Conservation (phyloP, 176 grass and related monocot species). For the Triticum dicoccoides region DNA sequence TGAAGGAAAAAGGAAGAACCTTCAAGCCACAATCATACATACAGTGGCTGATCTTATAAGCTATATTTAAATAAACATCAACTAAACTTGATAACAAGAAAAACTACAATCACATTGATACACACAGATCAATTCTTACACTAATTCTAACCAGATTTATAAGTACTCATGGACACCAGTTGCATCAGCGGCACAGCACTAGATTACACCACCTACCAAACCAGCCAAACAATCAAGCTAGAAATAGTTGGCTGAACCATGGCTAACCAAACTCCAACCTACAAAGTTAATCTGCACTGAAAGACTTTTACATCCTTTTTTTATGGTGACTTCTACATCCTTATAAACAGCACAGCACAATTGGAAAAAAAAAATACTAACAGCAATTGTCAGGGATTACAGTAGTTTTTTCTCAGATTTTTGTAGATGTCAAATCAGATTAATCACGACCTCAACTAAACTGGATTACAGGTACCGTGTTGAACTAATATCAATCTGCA, state of each 20-base stretch:
- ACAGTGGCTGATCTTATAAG: neutral
- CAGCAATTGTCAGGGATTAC: neutral
- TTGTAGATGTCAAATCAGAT: neutral
- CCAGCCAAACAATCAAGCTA: neutral
- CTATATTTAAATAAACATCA: neutral
- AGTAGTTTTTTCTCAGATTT: neutral
- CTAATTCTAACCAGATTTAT: neutral
- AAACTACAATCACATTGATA: neutral
- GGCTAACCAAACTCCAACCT: neutral
- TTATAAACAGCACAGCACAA: neutral
- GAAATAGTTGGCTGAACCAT: neutral
- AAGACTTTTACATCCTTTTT: too few relatives aligned
- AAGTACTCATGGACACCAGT: neutral
- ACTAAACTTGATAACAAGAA: neutral
- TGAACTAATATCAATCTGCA: neutral
- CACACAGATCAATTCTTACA: neutral
- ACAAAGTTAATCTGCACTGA: neutral
- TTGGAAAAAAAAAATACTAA: neutral
- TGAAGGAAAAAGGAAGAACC: neutral
- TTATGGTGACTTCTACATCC: too few relatives aligned
- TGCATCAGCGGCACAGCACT: neutral
- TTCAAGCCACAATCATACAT: neutral
- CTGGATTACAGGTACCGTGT: neutral
- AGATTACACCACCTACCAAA: neutral
- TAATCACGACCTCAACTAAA: neutral